Evolutionary conservation across 352 stramenopile genomes (phyloP).

Genomic region (Phytophthora ohioensis): DNA sequence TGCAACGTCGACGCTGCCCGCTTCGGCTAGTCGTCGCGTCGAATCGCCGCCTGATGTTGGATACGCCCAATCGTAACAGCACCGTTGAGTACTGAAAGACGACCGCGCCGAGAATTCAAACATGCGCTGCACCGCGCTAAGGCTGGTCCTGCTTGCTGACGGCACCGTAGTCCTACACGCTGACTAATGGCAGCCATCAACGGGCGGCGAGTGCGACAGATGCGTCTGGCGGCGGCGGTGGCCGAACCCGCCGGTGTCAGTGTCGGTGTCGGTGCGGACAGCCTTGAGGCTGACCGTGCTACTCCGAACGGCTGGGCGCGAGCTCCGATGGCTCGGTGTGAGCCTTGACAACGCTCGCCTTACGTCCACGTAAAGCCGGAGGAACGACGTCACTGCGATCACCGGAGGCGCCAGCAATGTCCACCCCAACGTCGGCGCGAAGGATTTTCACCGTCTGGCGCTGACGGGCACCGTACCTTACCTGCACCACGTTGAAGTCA

Average conservation of each 20-base stretch:
- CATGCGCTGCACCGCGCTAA: neutral
- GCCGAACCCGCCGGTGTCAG: neutral
- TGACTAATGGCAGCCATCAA: constrained; percentile 17
- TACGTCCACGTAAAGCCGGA: constrained; percentile 16
- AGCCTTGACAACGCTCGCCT: neutral
- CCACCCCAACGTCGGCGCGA: constrained; percentile 19
- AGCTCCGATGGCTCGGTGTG: neutral
- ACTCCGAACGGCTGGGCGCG: constrained; percentile 4
- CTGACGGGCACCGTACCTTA: constrained; percentile 3
- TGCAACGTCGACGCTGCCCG: neutral
- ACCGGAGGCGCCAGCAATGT: constrained; percentile 4
- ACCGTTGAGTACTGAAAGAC: constrained; percentile 16
- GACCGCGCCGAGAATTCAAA: neutral
- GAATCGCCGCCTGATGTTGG: constrained; percentile 13
- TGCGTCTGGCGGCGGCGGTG: too few relatives aligned
- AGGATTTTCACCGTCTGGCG: constrained; percentile 17
- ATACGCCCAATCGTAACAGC: constrained; percentile 10
- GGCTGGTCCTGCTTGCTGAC: neutral
- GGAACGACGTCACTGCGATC: constrained; percentile 14
- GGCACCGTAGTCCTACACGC: neutral
- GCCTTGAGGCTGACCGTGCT: neutral
- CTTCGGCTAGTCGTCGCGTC: constrained; percentile 28
- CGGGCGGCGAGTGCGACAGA: too few relatives aligned
- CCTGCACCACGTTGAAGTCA: constrained; percentile 24
- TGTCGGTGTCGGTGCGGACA: neutral